Evolutionary conservation across 257 asterid genomes (phyloP).

Genomic region (Ajuga chamaepitys): DNA sequence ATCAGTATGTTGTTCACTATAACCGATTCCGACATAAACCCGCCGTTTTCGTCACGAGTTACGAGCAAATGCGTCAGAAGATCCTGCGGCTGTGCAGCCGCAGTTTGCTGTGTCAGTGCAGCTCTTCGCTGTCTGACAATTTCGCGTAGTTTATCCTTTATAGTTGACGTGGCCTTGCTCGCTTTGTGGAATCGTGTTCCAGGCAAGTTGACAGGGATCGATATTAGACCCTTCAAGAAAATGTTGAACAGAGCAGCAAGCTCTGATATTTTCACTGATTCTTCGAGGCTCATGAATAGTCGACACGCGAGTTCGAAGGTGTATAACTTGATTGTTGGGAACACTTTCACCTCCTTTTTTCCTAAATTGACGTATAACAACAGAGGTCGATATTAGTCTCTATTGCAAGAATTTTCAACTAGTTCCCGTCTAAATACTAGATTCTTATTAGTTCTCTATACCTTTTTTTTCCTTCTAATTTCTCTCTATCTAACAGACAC

Average conservation of each 20-base stretch:
- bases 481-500: too few relatives aligned
- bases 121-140: conserved; percentile 47
- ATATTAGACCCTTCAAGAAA: conserved; percentile 57
- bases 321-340: conserved; percentile 45
- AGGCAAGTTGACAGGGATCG: conserved; percentile 52
- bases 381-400: too few relatives aligned
- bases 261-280: conserved; percentile 31
- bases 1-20: conserved; percentile 52
- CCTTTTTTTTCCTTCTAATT: too few relatives aligned
- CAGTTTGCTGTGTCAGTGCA: conserved; percentile 33
- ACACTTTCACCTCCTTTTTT: conserved; percentile 38
- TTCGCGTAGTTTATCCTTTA: conserved; percentile 33
- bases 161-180: conserved; percentile 36
- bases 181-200: conserved; percentile 60
- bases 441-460: too few relatives aligned
- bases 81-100: conserved; percentile 44
- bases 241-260: conserved; percentile 48
- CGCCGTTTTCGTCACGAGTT: conserved; percentile 48
- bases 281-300: conserved; percentile 69
- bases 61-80: conserved; percentile 66
- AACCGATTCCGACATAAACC: conserved; percentile 53
- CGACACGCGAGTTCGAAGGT: conserved; percentile 71
- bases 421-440: too few relatives aligned
- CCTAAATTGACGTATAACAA: too few relatives aligned
- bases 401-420: too few relatives aligned